phyloP scores from a whole-genome alignment of 441 rosid genomes.

The Aleurites moluccanus region DNA sequence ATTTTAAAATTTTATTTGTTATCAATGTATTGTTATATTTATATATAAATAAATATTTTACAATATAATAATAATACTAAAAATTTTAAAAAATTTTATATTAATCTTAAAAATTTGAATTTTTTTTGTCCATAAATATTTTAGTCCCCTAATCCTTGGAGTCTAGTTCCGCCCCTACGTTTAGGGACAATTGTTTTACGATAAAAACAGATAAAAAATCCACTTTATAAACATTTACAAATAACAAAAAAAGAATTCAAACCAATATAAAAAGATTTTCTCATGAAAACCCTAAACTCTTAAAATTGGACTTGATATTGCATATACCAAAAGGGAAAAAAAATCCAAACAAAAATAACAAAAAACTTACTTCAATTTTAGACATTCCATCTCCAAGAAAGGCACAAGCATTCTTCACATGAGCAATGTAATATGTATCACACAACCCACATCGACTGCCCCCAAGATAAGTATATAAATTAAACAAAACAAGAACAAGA shows the following conservation, averaged over 20 bases:
- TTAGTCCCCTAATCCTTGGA: no score
- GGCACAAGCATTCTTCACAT: conserved; percentile 92
- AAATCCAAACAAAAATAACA: background rate
- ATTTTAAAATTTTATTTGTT: no score
- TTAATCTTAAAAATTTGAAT: no score
- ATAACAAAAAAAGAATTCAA: background rate
- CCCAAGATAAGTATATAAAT: background rate
- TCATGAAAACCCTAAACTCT: background rate
- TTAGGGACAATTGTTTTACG: no score
- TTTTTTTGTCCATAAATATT: no score
- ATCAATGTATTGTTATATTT: no score
- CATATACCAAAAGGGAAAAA: background rate
- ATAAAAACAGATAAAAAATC: background rate
- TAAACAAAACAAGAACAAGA: background rate
- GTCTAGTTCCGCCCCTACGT: no score
- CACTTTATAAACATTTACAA: background rate
- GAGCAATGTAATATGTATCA: conserved; percentile 90
- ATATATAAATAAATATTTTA: no score
- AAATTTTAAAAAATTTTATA: no score
- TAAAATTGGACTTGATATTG: background rate
- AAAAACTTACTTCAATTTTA: conserved; percentile 64
- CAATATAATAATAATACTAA: no score
- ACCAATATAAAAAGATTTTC: background rate
- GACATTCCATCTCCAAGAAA: conserved; percentile 98
- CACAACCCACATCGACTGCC: conserved; percentile 85